Evolutionary conservation across 2,329 filamentous ascomycete genomes (phyloP), one percentile per base, ranked within the genome.

Genomic region (Nothopassalora personata): DNA sequence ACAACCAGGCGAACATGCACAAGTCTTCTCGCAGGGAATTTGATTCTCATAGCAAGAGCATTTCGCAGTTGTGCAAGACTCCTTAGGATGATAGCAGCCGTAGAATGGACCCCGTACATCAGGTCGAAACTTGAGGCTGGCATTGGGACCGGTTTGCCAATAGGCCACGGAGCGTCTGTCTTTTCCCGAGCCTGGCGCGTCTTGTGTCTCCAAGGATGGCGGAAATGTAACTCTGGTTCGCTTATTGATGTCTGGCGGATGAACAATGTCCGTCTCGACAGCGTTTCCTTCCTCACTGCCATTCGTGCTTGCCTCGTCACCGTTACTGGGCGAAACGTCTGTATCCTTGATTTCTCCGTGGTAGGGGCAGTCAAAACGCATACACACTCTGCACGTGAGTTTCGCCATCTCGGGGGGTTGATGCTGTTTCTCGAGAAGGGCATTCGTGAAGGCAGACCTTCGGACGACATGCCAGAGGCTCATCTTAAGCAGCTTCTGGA

Each of bases 1-100:
- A 56, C 88, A 88, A 6, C 76, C 75, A 0, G 76, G 75, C 53
- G 84, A 77, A 67, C 89, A 93, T 2, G 79, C 80, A 68, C 89
- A 93, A 61, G 84, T 86, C 64, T 87, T 88, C 64, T 92, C 89
- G 68, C 89, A 93, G 18, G 87, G 79, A 19, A 90, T 75, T 15
- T 80, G 79, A 9, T 81, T 77, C 51, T 79, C 72, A 15, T 83
- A 85, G 67, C 89, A 93, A 1, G 80, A 75, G 65, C 89, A 93
- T 18, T 75, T 67, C 11, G 71, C 74, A n/a, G 80, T 80, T 15
- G 81, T 81, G 71, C 89, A 92, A 1, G 85, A 80, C 3, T 52
- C 59, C 0, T 88, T 88, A 30, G 85, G 81, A 66, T 92, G 89
- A 54, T 80, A 80, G 67, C 89, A 92, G 3, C 87, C 85, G 57